Percentiles rank a stretch among this genome's conserved stretches.
phyloP scores from a whole-genome alignment of 2,329 filamentous ascomycete species.

The Chaetomium globosum region DNA sequence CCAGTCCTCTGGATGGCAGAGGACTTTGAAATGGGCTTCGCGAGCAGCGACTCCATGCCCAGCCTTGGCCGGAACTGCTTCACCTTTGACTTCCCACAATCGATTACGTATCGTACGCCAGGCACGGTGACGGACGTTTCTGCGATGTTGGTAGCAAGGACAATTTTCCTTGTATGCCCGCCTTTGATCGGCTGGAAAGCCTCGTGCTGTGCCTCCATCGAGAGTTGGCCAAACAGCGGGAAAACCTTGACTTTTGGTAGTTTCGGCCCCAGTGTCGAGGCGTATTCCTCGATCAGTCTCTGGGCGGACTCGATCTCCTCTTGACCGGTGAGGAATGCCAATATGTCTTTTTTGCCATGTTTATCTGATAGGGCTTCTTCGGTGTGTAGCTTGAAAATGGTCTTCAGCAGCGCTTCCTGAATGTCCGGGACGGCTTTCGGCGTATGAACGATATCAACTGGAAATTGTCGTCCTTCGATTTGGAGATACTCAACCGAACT shows the following conservation, averaged over 20 bases:
- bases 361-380: conserved; percentile 83
- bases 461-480: conserved; percentile 85
- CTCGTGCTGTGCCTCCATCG: conserved; percentile 80
- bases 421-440: conserved; percentile 76
- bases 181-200: conserved; percentile 78
- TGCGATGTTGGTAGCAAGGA: conserved; percentile 95
- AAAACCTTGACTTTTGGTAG: conserved; percentile 72
- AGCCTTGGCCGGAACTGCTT: conserved; percentile 86
- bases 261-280: conserved; percentile 69
- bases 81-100: conserved; percentile 90
- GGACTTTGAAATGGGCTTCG: conserved; percentile 89
- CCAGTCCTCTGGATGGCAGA: conserved; percentile 90
- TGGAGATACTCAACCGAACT: conserved; percentile 52
- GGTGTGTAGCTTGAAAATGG: conserved; percentile 82
- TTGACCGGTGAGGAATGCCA: conserved; percentile 90
- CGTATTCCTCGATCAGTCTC: conserved; percentile 78
- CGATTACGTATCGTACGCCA: conserved; percentile 87
- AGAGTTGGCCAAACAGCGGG: conserved; percentile 86
- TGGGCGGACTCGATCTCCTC: conserved; percentile 87
- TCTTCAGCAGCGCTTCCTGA: conserved; percentile 77
- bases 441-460: conserved; percentile 77
- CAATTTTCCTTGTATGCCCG: conserved; percentile 79
- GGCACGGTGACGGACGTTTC: conserved; percentile 96
- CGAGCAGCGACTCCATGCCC: conserved; percentile 85
- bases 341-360: conserved; percentile 62